These are phyloP conservation scores for Paratinospora sagittata DNA, from an alignment of 164 flowering plant species.

Conservation along the genomic window DNA sequence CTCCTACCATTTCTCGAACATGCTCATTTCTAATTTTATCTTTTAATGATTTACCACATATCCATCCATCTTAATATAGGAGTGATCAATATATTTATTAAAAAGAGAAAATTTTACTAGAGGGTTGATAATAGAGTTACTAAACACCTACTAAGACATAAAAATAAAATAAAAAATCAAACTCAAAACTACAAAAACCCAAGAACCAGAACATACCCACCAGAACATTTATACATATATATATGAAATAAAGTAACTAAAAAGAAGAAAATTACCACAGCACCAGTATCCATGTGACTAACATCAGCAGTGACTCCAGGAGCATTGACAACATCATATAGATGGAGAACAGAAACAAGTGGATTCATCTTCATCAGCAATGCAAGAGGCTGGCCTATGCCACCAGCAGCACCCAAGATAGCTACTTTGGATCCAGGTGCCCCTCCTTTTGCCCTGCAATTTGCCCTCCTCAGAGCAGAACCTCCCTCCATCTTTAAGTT, in stretches of 20 bases:
- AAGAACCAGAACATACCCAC: too few relatives aligned
- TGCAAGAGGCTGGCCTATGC: constrained; percentile 92
- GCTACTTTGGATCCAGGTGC: constrained; percentile 91
- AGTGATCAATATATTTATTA: too few relatives aligned
- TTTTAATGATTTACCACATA: too few relatives aligned
- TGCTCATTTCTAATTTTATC: too few relatives aligned
- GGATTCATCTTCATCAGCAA: constrained; percentile 98
- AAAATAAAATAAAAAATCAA: too few relatives aligned
- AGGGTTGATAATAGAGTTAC: too few relatives aligned
- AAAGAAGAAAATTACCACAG: constrained; percentile 51
- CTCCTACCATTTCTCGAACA: too few relatives aligned
- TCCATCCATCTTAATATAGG: too few relatives aligned
- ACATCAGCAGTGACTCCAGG: constrained; percentile 96
- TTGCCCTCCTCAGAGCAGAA: constrained; percentile 31
- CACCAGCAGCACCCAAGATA: constrained; percentile 91
- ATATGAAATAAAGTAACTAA: background rate
- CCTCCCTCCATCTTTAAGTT: constrained; percentile 47
- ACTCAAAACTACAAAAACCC: background rate
- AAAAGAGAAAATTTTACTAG: too few relatives aligned
- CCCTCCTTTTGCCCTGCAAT: constrained; percentile 92
- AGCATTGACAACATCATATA: constrained; percentile 86
- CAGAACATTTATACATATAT: too few relatives aligned
- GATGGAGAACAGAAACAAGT: constrained; percentile 82
- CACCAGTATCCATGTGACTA: constrained; percentile 97
- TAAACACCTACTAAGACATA: too few relatives aligned